phyloP scores from a whole-genome alignment of 2,329 filamentous ascomycete species.

The Pseudogymnoascus sp. region DNA sequence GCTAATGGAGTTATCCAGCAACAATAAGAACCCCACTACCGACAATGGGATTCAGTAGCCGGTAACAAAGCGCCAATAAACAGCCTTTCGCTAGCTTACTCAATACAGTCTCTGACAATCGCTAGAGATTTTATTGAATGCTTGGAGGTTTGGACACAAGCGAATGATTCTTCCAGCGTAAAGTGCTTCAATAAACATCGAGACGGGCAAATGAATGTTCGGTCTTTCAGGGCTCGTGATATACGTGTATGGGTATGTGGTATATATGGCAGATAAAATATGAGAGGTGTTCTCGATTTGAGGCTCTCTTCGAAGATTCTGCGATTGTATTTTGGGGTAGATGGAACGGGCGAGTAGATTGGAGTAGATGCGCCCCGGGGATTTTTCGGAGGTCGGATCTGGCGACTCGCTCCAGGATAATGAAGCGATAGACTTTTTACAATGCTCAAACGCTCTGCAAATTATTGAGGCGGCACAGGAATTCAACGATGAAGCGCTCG shows the following conservation, averaged over 20 bases:
- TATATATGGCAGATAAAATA: not conserved
- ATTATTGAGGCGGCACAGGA: conserved; percentile 1
- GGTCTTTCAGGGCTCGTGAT: not conserved
- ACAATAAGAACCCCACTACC: not conserved
- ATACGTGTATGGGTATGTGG: not conserved
- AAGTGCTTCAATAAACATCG: conserved; percentile 4
- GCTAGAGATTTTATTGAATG: not conserved
- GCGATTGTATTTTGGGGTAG: not conserved
- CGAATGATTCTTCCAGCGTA: not conserved
- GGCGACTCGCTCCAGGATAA: not conserved
- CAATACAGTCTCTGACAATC: not conserved
- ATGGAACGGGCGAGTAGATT: not conserved
- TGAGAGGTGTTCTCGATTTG: not conserved
- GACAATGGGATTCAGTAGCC: not conserved
- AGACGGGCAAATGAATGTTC: not conserved
- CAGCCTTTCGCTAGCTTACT: not conserved
- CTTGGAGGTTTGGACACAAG: not conserved
- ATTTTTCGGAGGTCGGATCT: not conserved
- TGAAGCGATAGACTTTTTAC: not conserved
- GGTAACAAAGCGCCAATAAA: not conserved
- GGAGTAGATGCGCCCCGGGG: not conserved
- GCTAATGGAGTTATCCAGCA: not conserved
- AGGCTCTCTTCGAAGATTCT: not conserved
- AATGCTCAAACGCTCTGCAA: not conserved
- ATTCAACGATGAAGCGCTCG: not conserved